Evolutionary conservation across 805 yeast species (phyloP).

Genomic region (Blastobotrys parvus): DNA sequence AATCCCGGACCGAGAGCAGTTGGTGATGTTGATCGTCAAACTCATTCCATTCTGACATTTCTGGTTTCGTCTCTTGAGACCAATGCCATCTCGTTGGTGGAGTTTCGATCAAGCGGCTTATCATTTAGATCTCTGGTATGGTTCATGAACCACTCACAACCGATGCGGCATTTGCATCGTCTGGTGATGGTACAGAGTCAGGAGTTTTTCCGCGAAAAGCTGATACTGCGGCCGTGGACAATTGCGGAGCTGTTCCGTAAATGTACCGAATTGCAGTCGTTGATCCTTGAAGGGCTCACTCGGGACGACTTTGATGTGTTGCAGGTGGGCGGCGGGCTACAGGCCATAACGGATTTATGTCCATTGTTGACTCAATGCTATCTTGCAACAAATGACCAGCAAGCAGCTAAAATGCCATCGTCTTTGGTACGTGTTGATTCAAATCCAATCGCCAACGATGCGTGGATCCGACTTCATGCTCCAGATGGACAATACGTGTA

Average conservation of each 20-base stretch:
- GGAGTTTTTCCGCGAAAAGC: not conserved
- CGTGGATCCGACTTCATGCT: not conserved
- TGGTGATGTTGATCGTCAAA: too few species aligned
- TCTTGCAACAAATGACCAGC: not conserved
- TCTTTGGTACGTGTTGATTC: not conserved
- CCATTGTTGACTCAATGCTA: not conserved
- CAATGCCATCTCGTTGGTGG: not conserved
- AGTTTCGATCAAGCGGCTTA: not conserved
- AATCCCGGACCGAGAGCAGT: not conserved
- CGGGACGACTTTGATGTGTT: not conserved
- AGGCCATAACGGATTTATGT: not conserved
- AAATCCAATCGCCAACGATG: not conserved
- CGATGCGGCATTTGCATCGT: not conserved
- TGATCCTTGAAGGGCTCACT: not conserved
- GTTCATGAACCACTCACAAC: not conserved
- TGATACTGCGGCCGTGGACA: not conserved
- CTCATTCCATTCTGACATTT: not conserved
- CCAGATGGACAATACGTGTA: not conserved
- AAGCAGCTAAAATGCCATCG: not conserved
- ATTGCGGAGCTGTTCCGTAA: not conserved
- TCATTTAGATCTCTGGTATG: not conserved
- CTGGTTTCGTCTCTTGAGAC: not conserved
- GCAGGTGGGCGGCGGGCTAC: not conserved
- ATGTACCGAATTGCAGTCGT: not conserved
- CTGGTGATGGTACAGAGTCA: not conserved